Evolutionary conservation across 768 basidiomycete species (phyloP).

Genomic region (Ramaria sp.): DNA sequence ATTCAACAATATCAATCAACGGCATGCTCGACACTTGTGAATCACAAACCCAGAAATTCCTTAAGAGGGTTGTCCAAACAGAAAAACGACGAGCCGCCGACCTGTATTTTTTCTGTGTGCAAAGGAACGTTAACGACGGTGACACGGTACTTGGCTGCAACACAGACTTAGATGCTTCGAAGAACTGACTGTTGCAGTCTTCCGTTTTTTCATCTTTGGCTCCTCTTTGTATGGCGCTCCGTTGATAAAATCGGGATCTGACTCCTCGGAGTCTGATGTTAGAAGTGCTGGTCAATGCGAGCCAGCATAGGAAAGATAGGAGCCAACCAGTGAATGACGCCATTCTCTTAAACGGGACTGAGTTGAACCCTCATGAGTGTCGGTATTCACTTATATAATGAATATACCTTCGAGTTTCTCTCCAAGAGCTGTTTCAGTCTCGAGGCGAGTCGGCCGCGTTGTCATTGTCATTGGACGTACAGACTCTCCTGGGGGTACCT

Average conservation of each 20-base stretch:
- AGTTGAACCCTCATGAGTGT: background rate
- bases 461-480: too few species aligned
- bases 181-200: constrained; percentile 12
- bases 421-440: too few species aligned
- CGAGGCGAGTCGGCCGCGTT: too few species aligned
- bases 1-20: constrained; percentile 12
- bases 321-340: background rate
- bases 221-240: constrained; percentile 18
- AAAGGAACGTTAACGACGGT: background rate
- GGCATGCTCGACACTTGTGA: background rate
- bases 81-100: background rate
- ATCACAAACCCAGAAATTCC: constrained; percentile 7
- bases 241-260: constrained; percentile 9
- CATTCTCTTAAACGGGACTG: background rate
- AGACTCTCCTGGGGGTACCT: too few species aligned
- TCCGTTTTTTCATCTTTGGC: constrained; percentile 16
- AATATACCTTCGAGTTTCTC: too few species aligned
- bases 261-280: constrained; percentile 1
- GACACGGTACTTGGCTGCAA: background rate
- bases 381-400: too few species aligned
- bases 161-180: background rate
- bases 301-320: background rate
- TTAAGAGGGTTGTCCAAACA: constrained; percentile 9
- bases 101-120: background rate
- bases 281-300: background rate